Evolutionary conservation across 805 yeast species (phyloP).

Genomic region (Wickerhamia fluorescens): DNA sequence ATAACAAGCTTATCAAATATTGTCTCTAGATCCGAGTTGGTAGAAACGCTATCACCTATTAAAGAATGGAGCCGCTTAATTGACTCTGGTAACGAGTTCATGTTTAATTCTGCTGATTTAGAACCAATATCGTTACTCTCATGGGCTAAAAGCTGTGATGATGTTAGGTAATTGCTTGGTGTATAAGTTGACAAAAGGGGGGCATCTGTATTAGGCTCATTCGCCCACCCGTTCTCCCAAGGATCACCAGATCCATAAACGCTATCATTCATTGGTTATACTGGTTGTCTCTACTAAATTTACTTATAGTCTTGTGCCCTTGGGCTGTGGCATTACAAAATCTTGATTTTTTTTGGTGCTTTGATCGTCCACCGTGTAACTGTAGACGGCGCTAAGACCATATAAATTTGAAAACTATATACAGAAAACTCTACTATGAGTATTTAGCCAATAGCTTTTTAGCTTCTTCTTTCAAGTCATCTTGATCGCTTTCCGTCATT

Average conservation of each 20-base stretch:
- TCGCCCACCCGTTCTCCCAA: conserved; percentile 36
- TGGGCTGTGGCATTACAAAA: too few species aligned
- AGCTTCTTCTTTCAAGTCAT: conserved; percentile 44
- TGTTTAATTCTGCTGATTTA: too few species aligned
- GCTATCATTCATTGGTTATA: conserved; percentile 8
- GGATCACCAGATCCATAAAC: conserved; percentile 23
- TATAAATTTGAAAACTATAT: too few species aligned
- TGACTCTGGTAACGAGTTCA: conserved; percentile 24
- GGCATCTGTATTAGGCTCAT: conserved; percentile 6
- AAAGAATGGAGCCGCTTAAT: conserved; percentile 19
- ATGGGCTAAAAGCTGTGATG: conserved; percentile 24
- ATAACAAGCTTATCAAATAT: conserved; percentile 24
- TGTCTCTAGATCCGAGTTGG: too few species aligned
- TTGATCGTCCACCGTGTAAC: too few species aligned
- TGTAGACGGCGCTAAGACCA: too few species aligned
- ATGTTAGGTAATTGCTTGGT: conserved; percentile 5
- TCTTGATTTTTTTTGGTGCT: too few species aligned
- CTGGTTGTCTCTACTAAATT: too few species aligned
- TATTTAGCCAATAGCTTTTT: conserved; percentile 42
- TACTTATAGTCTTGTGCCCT: neutral
- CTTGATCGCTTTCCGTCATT: conserved; percentile 38
- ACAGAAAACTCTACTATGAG: conserved; percentile 4
- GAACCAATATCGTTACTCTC: too few species aligned
- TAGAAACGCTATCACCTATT: too few species aligned
- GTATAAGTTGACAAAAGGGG: conserved; percentile 3